phyloP scores from a whole-genome alignment of 345 rosid species.

The Combretum micranthum region DNA sequence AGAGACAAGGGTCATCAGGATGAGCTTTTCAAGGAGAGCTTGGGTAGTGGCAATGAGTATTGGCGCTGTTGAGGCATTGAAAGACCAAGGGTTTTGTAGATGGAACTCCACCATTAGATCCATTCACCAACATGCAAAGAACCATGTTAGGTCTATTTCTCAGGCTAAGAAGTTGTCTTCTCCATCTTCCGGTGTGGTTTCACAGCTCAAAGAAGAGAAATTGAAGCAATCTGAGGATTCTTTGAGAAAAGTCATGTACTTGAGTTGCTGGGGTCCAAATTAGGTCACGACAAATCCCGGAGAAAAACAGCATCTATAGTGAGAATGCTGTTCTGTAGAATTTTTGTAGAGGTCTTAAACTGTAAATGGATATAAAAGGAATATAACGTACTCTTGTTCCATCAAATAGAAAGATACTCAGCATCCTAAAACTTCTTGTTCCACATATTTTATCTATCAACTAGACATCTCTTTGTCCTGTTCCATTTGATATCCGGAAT shows the following conservation, averaged over 20 bases:
- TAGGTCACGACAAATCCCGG: too few relatives aligned
- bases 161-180: conserved; percentile 25
- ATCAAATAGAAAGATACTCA: too few relatives aligned
- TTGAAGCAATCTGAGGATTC: conserved; percentile 31
- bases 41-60: conserved; percentile 28
- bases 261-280: conserved; percentile 62
- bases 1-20: background rate
- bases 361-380: too few relatives aligned
- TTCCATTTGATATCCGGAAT: too few relatives aligned
- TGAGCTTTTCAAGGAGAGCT: conserved; percentile 26
- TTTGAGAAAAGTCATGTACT: conserved; percentile 42
- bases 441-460: too few relatives aligned
- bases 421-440: too few relatives aligned
- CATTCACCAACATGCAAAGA: conserved; percentile 25
- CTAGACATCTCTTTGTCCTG: too few relatives aligned
- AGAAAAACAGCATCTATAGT: too few relatives aligned
- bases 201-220: conserved; percentile 10
- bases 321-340: too few relatives aligned
- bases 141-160: conserved; percentile 13
- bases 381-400: too few relatives aligned
- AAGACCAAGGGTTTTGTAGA: conserved; percentile 35
- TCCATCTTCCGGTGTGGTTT: conserved; percentile 4
- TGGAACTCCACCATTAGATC: conserved; percentile 32
- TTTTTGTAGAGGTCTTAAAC: too few relatives aligned
- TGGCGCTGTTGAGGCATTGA: conserved; percentile 30